phyloP scores from a whole-genome alignment of 129 eudicot genomes.

The Erigeron canadensis region DNA sequence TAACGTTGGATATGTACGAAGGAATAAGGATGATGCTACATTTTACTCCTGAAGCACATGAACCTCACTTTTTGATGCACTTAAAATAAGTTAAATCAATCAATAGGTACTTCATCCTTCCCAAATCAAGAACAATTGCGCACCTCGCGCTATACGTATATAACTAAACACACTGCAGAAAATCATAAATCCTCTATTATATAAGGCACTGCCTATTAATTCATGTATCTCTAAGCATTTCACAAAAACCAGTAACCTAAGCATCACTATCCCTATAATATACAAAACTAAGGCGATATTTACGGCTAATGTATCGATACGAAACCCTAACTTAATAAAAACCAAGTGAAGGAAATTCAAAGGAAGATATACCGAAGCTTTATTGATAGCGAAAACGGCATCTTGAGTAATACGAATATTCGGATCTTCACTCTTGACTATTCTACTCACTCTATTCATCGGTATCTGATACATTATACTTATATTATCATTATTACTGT shows the following conservation, averaged over 20 bases:
- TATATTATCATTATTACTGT: conserved; percentile 8
- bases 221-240: not conserved
- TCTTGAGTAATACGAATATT: conserved; percentile 55
- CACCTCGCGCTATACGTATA: too few species aligned
- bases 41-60: too few species aligned
- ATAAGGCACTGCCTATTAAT: not conserved
- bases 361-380: conserved; percentile 59
- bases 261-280: too few species aligned
- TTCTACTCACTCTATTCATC: conserved; percentile 57
- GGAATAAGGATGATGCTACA: too few species aligned
- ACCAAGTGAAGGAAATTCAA: not conserved
- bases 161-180: conserved; percentile 2
- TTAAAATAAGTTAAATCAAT: too few species aligned
- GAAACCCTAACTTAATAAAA: conserved; percentile 21
- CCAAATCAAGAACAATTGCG: too few species aligned
- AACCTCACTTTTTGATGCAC: too few species aligned
- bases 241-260: too few species aligned
- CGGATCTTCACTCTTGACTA: conserved; percentile 57
- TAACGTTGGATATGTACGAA: too few species aligned
- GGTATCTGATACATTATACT: conserved; percentile 46
- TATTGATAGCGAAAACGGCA: conserved; percentile 67
- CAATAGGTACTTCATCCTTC: too few species aligned
- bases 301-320: not conserved
- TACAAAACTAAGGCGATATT: too few species aligned
- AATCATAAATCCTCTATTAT: not conserved